Evolutionary conservation across 2,329 filamentous ascomycete genomes (phyloP).

Genomic region (Talaromyces sp.): DNA sequence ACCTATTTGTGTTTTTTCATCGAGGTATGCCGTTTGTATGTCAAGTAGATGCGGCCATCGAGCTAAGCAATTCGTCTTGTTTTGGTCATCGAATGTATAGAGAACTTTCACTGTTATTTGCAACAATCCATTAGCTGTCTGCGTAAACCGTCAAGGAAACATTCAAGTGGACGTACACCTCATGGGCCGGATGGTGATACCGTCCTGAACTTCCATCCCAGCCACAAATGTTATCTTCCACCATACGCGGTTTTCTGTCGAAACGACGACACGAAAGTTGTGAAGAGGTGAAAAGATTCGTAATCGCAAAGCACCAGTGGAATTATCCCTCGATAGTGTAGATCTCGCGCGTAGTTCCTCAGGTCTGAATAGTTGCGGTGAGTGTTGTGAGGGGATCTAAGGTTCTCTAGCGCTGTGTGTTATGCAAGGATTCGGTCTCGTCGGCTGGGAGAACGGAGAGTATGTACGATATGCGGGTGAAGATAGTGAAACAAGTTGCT

Average conservation of each 20-base stretch:
- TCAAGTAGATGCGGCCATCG: constrained; percentile 75
- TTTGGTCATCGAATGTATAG: constrained; percentile 90
- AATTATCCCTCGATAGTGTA: neutral
- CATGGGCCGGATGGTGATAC: constrained; percentile 62
- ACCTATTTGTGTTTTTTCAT: constrained; percentile 77
- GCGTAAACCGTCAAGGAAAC: neutral
- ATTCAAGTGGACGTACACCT: constrained; percentile 56
- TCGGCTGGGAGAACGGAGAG: constrained; percentile 34
- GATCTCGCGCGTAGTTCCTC: neutral
- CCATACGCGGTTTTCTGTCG: constrained; percentile 16
- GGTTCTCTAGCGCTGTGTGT: constrained; percentile 15
- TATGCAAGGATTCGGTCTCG: constrained; percentile 22
- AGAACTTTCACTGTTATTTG: constrained; percentile 76
- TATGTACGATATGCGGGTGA: constrained; percentile 25
- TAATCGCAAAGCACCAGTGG: neutral
- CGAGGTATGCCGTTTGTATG: constrained; percentile 75
- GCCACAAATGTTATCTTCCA: constrained; percentile 19
- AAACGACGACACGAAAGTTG: neutral
- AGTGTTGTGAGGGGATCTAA: constrained; percentile 16
- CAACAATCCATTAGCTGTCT: constrained; percentile 17
- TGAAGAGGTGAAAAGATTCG: neutral
- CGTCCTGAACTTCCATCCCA: constrained; percentile 48
- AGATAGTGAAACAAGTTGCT: constrained; percentile 23
- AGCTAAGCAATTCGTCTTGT: constrained; percentile 84
- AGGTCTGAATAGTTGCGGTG: constrained; percentile 14